These are phyloP conservation scores for Effrenium voratum DNA, from an alignment of 73 alveolate species.

Conservation along the genomic window DNA sequence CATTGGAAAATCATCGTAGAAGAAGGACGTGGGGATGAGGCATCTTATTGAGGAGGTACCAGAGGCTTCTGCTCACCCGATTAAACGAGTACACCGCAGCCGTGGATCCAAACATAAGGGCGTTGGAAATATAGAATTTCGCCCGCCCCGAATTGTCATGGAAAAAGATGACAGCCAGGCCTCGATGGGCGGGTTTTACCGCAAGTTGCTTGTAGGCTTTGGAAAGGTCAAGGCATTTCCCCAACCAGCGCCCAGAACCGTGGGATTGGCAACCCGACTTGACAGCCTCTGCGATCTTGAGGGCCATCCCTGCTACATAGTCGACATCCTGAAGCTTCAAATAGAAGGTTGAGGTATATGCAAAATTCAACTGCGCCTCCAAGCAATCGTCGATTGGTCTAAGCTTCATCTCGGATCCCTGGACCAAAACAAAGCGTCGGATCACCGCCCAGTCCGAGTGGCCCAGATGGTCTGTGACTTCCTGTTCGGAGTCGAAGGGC, in stretches of 20 bases:
- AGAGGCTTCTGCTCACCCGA: background rate
- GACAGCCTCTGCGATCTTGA: too few species aligned
- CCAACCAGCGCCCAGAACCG: background rate
- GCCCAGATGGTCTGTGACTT: too few species aligned
- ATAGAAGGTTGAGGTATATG: too few species aligned
- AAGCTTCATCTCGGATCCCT: too few species aligned
- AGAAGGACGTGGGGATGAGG: background rate
- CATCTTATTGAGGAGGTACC: background rate
- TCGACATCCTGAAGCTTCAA: too few species aligned
- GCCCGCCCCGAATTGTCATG: background rate
- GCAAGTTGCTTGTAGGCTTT: conserved; percentile 19
- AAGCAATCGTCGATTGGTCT: too few species aligned
- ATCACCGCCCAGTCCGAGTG: too few species aligned
- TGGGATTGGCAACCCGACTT: too few species aligned
- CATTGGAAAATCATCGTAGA: conserved; percentile 5
- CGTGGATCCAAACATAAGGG: background rate
- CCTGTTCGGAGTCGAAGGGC: too few species aligned
- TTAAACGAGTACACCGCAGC: conserved; percentile 24
- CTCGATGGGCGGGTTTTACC: background rate
- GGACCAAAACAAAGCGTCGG: too few species aligned
- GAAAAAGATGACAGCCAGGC: background rate
- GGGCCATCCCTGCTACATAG: too few species aligned
- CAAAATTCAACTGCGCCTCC: too few species aligned
- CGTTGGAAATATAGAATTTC: background rate
- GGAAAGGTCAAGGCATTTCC: background rate